These are phyloP conservation scores for Tilletia setariae DNA, from an alignment of 1,284 basidiomycete genomes.

Conservation along the genomic window DNA sequence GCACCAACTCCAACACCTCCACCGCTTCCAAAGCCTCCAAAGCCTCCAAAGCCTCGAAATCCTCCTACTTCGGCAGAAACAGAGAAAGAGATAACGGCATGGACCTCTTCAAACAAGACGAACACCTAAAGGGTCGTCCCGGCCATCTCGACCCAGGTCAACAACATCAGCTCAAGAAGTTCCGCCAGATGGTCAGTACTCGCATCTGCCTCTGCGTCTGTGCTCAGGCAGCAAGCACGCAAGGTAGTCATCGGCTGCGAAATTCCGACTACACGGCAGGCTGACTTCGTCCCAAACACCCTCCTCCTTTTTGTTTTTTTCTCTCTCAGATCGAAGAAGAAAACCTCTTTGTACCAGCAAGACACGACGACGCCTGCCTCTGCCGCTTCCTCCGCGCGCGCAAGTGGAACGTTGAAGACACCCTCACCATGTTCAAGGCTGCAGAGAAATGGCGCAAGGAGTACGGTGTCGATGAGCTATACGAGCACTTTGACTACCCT, in stretches of 20 bases:
- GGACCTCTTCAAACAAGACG: constrained; percentile 20
- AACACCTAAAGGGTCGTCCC: constrained; percentile 34
- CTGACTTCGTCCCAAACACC: neutral
- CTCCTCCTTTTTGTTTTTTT: neutral
- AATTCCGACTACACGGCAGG: neutral
- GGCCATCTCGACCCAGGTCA: constrained; percentile 47
- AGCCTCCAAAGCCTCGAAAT: constrained; percentile 24
- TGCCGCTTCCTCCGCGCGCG: constrained; percentile 77
- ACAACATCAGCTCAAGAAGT: constrained; percentile 43
- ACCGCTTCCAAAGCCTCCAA: constrained; percentile 30
- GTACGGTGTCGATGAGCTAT: constrained; percentile 81
- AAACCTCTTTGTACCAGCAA: constrained; percentile 45
- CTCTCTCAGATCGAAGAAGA: constrained; percentile 37
- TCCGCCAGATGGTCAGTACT: constrained; percentile 26
- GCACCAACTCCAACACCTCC: constrained; percentile 29
- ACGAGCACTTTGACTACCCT: constrained; percentile 79
- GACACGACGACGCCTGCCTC: constrained; percentile 52
- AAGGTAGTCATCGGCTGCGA: neutral
- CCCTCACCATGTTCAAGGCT: constrained; percentile 78
- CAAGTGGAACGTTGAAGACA: constrained; percentile 79
- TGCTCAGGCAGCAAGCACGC: neutral
- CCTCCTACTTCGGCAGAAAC: no score
- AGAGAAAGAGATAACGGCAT: constrained; percentile 31
- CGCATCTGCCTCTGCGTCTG: neutral
- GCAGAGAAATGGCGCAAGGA: constrained; percentile 89